Percentiles rank a stretch among this genome's conserved stretches.
Evolutionary conservation across 495 filamentous ascomycete species (phyloP).

Genomic region (Hyaloscypha variabilis): DNA sequence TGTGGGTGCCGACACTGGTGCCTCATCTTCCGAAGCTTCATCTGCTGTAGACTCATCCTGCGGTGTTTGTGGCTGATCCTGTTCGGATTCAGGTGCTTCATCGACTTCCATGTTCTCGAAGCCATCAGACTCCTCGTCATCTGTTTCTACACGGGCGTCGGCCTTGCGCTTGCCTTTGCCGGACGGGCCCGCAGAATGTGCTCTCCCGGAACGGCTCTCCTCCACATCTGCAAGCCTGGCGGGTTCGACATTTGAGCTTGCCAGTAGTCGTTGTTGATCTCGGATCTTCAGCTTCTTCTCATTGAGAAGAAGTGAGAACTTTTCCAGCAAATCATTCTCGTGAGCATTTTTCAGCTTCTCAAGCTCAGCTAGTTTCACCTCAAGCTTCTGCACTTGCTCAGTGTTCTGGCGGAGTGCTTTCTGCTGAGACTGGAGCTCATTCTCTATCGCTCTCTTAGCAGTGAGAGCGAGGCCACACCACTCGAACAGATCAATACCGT

Average conservation of each 20-base stretch:
- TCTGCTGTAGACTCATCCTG: constrained; percentile 43
- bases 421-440: constrained; percentile 51
- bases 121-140: constrained; percentile 46
- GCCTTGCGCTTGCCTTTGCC: constrained; percentile 54
- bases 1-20: constrained; percentile 36
- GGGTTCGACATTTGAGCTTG: constrained; percentile 30
- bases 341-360: constrained; percentile 65
- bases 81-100: constrained; percentile 33
- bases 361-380: constrained; percentile 63
- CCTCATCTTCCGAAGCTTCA: constrained; percentile 39
- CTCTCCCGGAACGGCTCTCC: constrained; percentile 18
- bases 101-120: constrained; percentile 67
- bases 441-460: constrained; percentile 25
- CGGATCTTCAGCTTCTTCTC: constrained; percentile 91
- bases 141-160: constrained; percentile 34
- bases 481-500: constrained; percentile 70
- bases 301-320: constrained; percentile 74
- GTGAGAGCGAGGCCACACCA: constrained; percentile 65
- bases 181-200: constrained; percentile 35
- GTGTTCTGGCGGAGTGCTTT: constrained; percentile 46
- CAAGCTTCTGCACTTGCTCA: constrained; percentile 51
- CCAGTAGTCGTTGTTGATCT: constrained; percentile 73
- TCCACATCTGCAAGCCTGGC: constrained; percentile 19
- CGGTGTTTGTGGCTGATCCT: constrained; percentile 42
- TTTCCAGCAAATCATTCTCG: constrained; percentile 70